Evolutionary conservation across 805 yeast species (phyloP).

Genomic region (Candida qinlingensis): DNA sequence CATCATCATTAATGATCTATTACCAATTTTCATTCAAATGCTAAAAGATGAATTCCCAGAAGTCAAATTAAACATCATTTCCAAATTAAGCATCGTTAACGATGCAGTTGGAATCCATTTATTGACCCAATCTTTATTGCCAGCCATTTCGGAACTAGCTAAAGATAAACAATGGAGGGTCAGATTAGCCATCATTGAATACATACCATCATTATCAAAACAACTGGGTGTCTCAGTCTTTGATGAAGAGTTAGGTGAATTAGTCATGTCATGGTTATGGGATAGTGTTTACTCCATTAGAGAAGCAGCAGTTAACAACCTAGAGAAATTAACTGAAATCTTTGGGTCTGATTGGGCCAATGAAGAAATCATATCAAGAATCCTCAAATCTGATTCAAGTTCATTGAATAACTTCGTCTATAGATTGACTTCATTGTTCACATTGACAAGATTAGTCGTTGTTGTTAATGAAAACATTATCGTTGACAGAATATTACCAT

Average conservation of each 20-base stretch:
- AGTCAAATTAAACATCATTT: conserved; percentile 89
- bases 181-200: conserved; percentile 92
- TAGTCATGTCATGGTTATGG: conserved; percentile 98
- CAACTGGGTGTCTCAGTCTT: conserved; percentile 92
- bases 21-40: conserved; percentile 90
- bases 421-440: conserved; percentile 85
- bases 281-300: conserved; percentile 95
- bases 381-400: conserved; percentile 43
- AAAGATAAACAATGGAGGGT: conserved; percentile 98
- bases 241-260: conserved; percentile 82
- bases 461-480: conserved; percentile 58
- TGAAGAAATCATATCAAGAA: conserved; percentile 70
- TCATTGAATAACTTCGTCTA: conserved; percentile 67
- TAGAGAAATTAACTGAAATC: conserved; percentile 72
- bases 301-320: conserved; percentile 88
- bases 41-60: conserved; percentile 95
- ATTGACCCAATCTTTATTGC: conserved; percentile 80
- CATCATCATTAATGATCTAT: conserved; percentile 69
- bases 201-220: conserved; percentile 89
- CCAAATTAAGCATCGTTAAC: conserved; percentile 86
- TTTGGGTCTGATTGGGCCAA: conserved; percentile 96
- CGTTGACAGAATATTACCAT: conserved; percentile 68
- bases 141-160: conserved; percentile 94
- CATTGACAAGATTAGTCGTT: conserved; percentile 76
- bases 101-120: conserved; percentile 90